These are phyloP conservation scores for Dioszegia hungarica DNA, from an alignment of 768 basidiomycete genomes.

Conservation along the genomic window DNA sequence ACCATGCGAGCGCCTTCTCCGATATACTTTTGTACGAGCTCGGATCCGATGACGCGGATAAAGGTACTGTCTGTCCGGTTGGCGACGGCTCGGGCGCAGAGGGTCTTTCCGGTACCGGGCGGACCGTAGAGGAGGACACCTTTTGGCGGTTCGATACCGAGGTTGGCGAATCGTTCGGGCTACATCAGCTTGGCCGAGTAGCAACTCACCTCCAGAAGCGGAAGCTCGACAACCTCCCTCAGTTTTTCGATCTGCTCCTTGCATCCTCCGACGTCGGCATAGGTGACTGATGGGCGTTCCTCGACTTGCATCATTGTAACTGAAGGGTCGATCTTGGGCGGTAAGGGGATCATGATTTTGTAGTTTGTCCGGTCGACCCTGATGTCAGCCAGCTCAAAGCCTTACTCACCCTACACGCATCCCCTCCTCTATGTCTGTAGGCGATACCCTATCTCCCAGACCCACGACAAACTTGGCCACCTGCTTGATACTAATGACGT, in stretches of 20 bases:
- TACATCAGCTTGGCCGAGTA: constrained; percentile 43
- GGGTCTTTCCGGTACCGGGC: constrained; percentile 70
- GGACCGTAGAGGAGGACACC: constrained; percentile 87
- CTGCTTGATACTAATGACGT: constrained; percentile 99
- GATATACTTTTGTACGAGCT: constrained; percentile 99
- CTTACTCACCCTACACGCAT: constrained; percentile 92
- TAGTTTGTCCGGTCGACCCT: constrained; percentile 60
- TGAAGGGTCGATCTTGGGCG: constrained; percentile 97
- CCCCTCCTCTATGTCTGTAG: constrained; percentile 99
- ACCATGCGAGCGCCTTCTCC: constrained; percentile 99
- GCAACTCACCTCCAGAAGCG: constrained; percentile 74
- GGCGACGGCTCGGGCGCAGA: constrained; percentile 95
- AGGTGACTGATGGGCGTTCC: constrained; percentile 96
- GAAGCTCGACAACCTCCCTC: constrained; percentile 94
- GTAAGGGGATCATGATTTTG: constrained; percentile 96
- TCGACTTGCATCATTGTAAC: constrained; percentile 99
- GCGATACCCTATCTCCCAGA: constrained; percentile 89
- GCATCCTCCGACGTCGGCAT: constrained; percentile 95
- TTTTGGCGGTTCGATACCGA: constrained; percentile 98
- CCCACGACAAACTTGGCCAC: constrained; percentile 99
- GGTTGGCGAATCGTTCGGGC: constrained; percentile 98
- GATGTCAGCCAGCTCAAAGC: background rate
- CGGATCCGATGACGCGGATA: constrained; percentile 97
- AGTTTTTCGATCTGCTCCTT: constrained; percentile 99
- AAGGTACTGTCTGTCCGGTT: constrained; percentile 98